Evolutionary conservation across 169 alveolate species (phyloP).

Genomic region (Eimeria zaria): DNA sequence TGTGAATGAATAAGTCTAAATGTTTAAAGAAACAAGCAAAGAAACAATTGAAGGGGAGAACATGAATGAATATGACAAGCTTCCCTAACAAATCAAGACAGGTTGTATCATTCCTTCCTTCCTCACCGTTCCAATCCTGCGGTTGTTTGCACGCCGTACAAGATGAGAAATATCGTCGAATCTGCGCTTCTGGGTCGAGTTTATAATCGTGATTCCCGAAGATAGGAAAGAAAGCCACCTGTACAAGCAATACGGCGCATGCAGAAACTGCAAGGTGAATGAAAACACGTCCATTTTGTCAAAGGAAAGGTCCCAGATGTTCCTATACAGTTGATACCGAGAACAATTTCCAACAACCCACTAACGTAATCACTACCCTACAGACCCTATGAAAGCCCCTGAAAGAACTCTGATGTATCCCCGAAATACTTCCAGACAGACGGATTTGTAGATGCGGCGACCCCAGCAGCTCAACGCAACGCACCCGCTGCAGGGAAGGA

Average conservation of each 20-base stretch:
- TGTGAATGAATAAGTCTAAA: not conserved
- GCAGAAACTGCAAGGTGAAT: not conserved
- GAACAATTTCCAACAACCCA: not conserved
- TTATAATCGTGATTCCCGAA: slow-evolving; percentile 75
- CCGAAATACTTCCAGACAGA: not conserved
- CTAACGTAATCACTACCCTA: not conserved
- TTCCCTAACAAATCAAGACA: not conserved
- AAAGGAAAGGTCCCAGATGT: no score
- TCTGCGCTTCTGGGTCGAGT: slow-evolving; percentile 42
- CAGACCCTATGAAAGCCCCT: not conserved
- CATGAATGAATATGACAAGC: not conserved
- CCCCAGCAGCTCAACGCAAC: not conserved
- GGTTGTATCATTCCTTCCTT: not conserved
- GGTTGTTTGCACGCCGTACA: slow-evolving; percentile 28
- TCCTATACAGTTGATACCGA: no score
- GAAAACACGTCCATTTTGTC: not conserved
- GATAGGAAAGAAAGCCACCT: slow-evolving; percentile 80
- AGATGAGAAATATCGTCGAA: slow-evolving; percentile 37
- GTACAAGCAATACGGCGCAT: not conserved
- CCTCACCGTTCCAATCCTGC: slow-evolving; percentile 49
- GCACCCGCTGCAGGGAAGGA: slow-evolving; percentile 48
- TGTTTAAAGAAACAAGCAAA: not conserved
- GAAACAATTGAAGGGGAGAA: not conserved
- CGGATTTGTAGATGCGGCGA: not conserved
- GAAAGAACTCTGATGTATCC: not conserved